phyloP scores from a whole-genome alignment of 2,329 filamentous ascomycete genomes.

The Cercospora beticola region DNA sequence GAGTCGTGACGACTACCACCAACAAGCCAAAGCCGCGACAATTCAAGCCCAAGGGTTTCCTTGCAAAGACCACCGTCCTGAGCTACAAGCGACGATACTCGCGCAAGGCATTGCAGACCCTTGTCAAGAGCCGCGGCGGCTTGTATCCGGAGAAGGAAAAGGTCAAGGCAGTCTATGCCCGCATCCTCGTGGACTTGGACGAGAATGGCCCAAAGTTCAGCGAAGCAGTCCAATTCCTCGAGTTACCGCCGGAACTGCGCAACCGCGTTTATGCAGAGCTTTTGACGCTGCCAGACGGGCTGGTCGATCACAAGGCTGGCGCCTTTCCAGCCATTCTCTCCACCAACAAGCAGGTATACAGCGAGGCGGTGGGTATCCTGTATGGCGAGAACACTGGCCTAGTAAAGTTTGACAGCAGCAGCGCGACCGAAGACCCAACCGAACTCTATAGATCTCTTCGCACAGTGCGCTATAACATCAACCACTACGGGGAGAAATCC shows the following conservation, averaged over 20 bases:
- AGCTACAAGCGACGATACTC: background rate
- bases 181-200: background rate
- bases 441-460: background rate
- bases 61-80: background rate
- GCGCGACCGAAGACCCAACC: background rate
- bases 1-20: no score
- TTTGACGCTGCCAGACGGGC: background rate
- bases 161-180: background rate
- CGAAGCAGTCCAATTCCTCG: background rate
- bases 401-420: background rate
- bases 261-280: background rate
- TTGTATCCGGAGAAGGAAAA: background rate
- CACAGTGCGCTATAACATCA: background rate
- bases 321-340: background rate
- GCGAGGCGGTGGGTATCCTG: background rate
- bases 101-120: background rate
- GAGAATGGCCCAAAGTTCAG: background rate
- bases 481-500: background rate
- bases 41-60: background rate
- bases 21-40: no score
- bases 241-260: background rate
- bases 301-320: background rate
- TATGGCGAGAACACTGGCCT: background rate
- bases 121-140: background rate
- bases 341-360: background rate